These are phyloP conservation scores for Pelargonium nanum DNA, from an alignment of 345 rosid species.

Conservation along the genomic window DNA sequence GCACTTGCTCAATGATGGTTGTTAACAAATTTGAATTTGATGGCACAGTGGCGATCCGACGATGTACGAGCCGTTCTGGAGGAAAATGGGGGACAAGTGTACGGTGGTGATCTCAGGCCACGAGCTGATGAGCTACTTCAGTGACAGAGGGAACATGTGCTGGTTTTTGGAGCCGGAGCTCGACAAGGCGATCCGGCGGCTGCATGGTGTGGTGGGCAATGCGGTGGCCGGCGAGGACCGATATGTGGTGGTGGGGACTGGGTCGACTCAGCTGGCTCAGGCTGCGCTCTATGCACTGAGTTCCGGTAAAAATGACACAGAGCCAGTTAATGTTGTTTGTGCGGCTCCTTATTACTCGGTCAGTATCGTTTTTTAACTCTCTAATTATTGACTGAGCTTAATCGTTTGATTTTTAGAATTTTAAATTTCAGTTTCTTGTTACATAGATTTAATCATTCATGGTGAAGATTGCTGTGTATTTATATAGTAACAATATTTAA, in stretches of 20 bases:
- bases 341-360: constrained; percentile 94
- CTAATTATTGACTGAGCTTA: too few relatives aligned
- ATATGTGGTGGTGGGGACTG: constrained; percentile 67
- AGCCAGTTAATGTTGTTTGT: constrained; percentile 62
- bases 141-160: constrained; percentile 41
- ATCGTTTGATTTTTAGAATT: too few relatives aligned
- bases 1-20: background rate
- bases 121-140: constrained; percentile 80
- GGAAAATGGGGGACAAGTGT: constrained; percentile 46
- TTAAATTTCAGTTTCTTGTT: too few relatives aligned
- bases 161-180: constrained; percentile 73
- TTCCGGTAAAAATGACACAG: constrained; percentile 11
- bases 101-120: constrained; percentile 47
- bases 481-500: too few relatives aligned
- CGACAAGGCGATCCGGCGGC: constrained; percentile 42
- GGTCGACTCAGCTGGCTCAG: constrained; percentile 68
- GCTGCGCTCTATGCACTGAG: constrained; percentile 74
- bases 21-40: background rate
- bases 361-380: constrained; percentile 10
- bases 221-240: constrained; percentile 37
- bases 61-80: constrained; percentile 67
- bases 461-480: too few relatives aligned
- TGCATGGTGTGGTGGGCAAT: constrained; percentile 57
- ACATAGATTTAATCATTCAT: too few relatives aligned
- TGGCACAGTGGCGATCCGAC: constrained; percentile 81